Percentiles rank a stretch among this genome's conserved stretches.
Conservation (phyloP, 2,329 filamentous ascomycete genomes). For the Colletotrichum tabaci region DNA sequence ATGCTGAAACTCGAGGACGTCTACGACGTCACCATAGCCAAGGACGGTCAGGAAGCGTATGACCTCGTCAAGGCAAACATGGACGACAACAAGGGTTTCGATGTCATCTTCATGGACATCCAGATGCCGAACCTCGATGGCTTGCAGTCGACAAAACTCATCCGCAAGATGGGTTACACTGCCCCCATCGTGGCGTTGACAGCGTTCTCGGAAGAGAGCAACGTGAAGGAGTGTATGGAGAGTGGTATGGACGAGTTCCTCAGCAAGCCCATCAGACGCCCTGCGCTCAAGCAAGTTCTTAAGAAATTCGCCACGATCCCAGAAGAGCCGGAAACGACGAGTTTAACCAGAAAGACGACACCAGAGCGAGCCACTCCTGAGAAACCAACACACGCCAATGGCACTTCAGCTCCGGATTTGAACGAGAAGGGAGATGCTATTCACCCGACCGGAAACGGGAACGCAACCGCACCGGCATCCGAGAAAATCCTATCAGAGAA, state of each 20-base stretch:
- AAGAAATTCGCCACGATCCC: conserved; percentile 87
- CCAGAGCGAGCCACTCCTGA: conserved; percentile 44
- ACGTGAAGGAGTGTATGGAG: conserved; percentile 87
- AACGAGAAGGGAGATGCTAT: conserved; percentile 30
- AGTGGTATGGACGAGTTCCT: conserved; percentile 95
- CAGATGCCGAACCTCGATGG: conserved; percentile 96
- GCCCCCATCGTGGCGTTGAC: conserved; percentile 93
- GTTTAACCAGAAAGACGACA: conserved; percentile 52
- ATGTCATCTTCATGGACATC: conserved; percentile 96
- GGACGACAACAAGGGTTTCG: conserved; percentile 80
- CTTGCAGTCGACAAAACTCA: conserved; percentile 86
- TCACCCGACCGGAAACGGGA: conserved; percentile 20
- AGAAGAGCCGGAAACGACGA: conserved; percentile 72
- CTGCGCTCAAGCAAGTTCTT: conserved; percentile 87
- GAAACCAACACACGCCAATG: conserved; percentile 41
- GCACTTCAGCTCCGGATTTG: conserved; percentile 5
- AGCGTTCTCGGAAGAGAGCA: conserved; percentile 91
- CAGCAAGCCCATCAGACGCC: conserved; percentile 82
- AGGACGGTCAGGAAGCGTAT: conserved; percentile 88
- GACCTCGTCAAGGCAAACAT: conserved; percentile 88
- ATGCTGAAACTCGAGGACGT: conserved; percentile 83
- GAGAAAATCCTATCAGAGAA: conserved; percentile 34
- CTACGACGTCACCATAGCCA: conserved; percentile 91
- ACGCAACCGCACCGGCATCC: conserved; percentile 9
- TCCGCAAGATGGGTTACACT: conserved; percentile 87